phyloP scores from a whole-genome alignment of 2,329 filamentous ascomycete species.

The Phaeoacremonium minimum region DNA sequence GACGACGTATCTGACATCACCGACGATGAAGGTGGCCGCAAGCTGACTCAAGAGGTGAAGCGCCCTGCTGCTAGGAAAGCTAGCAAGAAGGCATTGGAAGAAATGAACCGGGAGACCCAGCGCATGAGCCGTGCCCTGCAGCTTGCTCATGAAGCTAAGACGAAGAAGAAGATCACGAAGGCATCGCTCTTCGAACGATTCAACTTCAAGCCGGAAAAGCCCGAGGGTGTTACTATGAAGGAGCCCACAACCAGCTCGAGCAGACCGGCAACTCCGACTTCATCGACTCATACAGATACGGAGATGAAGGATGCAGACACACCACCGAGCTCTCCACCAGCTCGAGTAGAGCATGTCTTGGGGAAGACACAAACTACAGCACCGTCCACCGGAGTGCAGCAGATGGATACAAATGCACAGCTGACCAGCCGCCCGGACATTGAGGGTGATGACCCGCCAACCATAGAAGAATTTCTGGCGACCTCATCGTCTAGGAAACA shows the following conservation, averaged over 20 bases:
- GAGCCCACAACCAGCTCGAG: slow-evolving; percentile 48
- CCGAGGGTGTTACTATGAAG: slow-evolving; percentile 18
- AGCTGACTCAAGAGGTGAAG: slow-evolving; percentile 61
- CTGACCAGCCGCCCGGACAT: too few relatives aligned
- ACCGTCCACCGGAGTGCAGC: slow-evolving; percentile 3
- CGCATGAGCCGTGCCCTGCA: slow-evolving; percentile 87
- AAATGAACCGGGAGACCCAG: slow-evolving; percentile 94
- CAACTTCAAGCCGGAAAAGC: slow-evolving; percentile 58
- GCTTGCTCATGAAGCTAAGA: slow-evolving; percentile 82
- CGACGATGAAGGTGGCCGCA: slow-evolving; percentile 59
- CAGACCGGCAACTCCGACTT: slow-evolving; percentile 40
- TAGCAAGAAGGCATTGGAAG: slow-evolving; percentile 89
- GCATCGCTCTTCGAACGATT: slow-evolving; percentile 79
- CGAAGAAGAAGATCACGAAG: slow-evolving; percentile 86
- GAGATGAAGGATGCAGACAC: slow-evolving; percentile 53
- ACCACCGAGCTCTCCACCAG: slow-evolving; percentile 67
- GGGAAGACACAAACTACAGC: slow-evolving; percentile 5
- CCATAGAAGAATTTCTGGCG: slow-evolving; percentile 27
- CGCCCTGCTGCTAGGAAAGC: slow-evolving; percentile 75
- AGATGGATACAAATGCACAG: slow-evolving; percentile 3
- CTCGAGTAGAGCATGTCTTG: slow-evolving; percentile 22
- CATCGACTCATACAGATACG: slow-evolving; percentile 40
- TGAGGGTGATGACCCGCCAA: slow-evolving; percentile 19
- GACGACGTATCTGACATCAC: slow-evolving; percentile 48
- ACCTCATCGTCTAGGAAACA: slow-evolving; percentile 23